A percentile compares a stretch with the other conserved stretches of the same genome.
phyloP scores from a whole-genome alignment of 768 basidiomycete species.

The Porpolomopsis calyptriformis region DNA sequence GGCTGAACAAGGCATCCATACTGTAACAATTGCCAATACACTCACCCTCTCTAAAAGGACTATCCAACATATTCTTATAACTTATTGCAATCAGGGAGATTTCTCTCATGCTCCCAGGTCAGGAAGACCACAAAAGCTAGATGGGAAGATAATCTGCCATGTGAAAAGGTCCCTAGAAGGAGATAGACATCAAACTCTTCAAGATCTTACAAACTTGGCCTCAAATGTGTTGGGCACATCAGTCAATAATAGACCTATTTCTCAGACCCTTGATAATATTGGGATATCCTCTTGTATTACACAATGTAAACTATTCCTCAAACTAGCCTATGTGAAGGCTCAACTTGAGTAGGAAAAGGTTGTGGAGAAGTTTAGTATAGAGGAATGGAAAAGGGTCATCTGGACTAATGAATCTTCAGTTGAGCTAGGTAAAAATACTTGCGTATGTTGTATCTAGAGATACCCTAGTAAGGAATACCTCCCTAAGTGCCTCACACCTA shows the following conservation, averaged over 20 bases:
- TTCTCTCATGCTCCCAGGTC: neutral
- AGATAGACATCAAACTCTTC: neutral
- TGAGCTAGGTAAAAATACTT: slow-evolving; percentile 13
- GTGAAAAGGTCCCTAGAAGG: neutral
- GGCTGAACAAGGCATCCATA: neutral
- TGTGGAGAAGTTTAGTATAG: neutral
- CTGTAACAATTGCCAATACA: neutral
- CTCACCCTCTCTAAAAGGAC: neutral
- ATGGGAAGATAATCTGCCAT: neutral
- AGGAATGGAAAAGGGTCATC: slow-evolving; percentile 14
- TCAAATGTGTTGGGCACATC: neutral
- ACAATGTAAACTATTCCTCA: slow-evolving; percentile 17
- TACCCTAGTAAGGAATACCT: slow-evolving; percentile 15
- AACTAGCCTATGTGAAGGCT: slow-evolving; percentile 8
- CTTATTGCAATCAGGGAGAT: neutral
- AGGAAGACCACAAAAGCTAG: neutral
- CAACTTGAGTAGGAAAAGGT: slow-evolving; percentile 14
- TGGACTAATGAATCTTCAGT: slow-evolving; percentile 22
- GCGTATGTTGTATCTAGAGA: slow-evolving; percentile 17
- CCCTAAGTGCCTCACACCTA: slow-evolving; percentile 16
- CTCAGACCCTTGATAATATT: neutral
- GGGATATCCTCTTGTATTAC: slow-evolving; percentile 12
- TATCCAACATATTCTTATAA: neutral
- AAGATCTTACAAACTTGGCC: neutral
- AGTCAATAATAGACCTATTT: neutral